Percentiles rank a stretch among this genome's conserved stretches.
Evolutionary conservation across 1,284 basidiomycete genomes (phyloP).

Genomic region (Apiotrichum sp.): DNA sequence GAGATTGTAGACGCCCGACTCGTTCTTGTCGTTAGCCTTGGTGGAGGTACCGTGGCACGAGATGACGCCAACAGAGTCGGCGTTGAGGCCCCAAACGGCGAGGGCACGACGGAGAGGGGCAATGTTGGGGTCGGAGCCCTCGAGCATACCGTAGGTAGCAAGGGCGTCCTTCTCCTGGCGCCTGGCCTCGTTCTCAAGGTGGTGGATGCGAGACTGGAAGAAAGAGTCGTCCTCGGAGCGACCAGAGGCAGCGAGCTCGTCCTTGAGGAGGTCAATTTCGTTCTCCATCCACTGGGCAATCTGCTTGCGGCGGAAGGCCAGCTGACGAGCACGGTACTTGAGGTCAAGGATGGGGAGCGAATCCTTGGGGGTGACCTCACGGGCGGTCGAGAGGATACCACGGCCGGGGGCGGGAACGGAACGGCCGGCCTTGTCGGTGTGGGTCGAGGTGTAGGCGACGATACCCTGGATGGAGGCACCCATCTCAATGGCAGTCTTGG

Average conservation of each 20-base stretch:
- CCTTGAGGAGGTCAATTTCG: constrained; percentile 73
- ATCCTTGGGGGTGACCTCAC: constrained; percentile 65
- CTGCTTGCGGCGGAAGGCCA: constrained; percentile 85
- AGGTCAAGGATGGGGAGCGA: constrained; percentile 69
- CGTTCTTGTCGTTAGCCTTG: constrained; percentile 96
- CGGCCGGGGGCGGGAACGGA: constrained; percentile 90
- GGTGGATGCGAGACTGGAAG: constrained; percentile 64
- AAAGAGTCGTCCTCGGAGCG: constrained; percentile 61
- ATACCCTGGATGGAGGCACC: constrained; percentile 90
- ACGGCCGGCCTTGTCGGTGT: constrained; percentile 92
- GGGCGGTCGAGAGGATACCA: constrained; percentile 77
- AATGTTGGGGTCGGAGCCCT: constrained; percentile 73
- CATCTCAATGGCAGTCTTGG: constrained; percentile 89
- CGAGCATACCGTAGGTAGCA: constrained; percentile 86
- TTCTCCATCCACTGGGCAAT: constrained; percentile 89
- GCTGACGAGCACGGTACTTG: constrained; percentile 81
- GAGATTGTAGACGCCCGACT: constrained; percentile 93
- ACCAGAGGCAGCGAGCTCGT: constrained; percentile 58
- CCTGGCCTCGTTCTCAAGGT: constrained; percentile 80
- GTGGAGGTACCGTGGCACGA: constrained; percentile 74
- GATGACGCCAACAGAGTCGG: constrained; percentile 71
- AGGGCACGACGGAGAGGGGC: constrained; percentile 88
- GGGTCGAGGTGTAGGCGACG: constrained; percentile 92
- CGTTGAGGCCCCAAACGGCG: constrained; percentile 89
- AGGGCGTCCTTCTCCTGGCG: constrained; percentile 87